phyloP scores from a whole-genome alignment of 2,329 filamentous ascomycete genomes.

The Verticillium albo-atrum region DNA sequence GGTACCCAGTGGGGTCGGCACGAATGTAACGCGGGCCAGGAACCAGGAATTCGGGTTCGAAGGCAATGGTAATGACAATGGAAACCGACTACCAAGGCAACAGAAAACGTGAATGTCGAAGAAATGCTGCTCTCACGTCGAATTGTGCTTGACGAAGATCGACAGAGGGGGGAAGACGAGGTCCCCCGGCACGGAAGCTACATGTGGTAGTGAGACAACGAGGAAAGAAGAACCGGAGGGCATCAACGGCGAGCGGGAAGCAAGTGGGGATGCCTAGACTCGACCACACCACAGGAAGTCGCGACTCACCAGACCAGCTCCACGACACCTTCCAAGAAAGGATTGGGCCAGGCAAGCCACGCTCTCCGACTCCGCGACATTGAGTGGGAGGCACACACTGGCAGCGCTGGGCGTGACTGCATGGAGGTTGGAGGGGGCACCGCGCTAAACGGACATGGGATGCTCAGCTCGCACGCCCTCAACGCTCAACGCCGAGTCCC shows the following conservation, averaged over 20 bases:
- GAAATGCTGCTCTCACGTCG: neutral
- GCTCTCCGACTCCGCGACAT: neutral
- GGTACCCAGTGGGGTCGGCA: neutral
- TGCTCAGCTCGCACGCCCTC: neutral
- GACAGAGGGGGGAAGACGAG: neutral
- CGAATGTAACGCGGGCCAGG: neutral
- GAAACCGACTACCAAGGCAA: neutral
- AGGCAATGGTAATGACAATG: neutral
- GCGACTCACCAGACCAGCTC: neutral
- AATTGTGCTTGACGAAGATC: neutral
- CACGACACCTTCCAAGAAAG: neutral
- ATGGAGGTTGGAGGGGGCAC: neutral
- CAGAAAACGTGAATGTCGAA: neutral
- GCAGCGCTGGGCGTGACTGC: neutral
- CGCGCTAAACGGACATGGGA: neutral
- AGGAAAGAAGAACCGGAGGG: neutral
- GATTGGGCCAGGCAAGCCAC: neutral
- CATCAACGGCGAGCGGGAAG: neutral
- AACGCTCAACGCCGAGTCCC: neutral
- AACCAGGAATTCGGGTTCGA: neutral
- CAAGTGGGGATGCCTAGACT: neutral
- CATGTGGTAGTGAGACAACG: conserved; percentile 2
- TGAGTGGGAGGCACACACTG: neutral
- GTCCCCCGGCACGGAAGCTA: neutral
- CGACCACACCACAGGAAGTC: neutral